Base-by-base conservation (phyloP, 148 eudicot species). In the Amaranthus palmeri region DNA sequence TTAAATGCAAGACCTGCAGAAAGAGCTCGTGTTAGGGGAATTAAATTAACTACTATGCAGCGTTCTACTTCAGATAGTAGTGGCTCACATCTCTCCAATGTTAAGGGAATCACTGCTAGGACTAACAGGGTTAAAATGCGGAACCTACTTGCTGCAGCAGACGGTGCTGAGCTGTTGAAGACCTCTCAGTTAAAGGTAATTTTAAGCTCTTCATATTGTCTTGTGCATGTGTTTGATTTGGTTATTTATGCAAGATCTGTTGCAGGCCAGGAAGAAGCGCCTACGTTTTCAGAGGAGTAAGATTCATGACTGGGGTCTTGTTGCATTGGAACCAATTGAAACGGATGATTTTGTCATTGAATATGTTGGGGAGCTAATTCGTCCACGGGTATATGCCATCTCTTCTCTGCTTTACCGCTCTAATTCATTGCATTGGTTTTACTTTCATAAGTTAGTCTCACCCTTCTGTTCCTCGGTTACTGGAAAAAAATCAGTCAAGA, bases 241-340 rank as follows among this genome's bases (percentile, higher is more conserved):
- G 60, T 74, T 49, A 65, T 74, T 60, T 7, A 44, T 65, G 8
- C 56, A 14, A 57, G 50, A 25, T 65, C 54, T 43, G 57, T 72
- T 43, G 59, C 84, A 95, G 99, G 96, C 97, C 56, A 86, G 99
- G 81, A 95, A 92, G 77, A 95, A 95, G 80, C 92, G 85, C 40
- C 74, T 95, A 42, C 87, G 99, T 71, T 95, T 95, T 74, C 99
- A 95, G 72, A 81, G 86, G 76, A 95, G 99, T 77, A 95, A 88
- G 88, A 95, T 95, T 78, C 99, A 95, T 77, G 99, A 92, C 60
- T 95, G 99, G 99, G 99, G 99, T 71, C 93, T 95, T 82, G 86
- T 91, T 82, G 99, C 93, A 7, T 82, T 84, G 65, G 99, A 95
- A 80, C 90, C 99, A 68, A 95, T 95, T 78, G 99, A 95, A 70